Evolutionary conservation across 2,329 filamentous ascomycete genomes (phyloP).

Genomic region (Ophiostoma ips): DNA sequence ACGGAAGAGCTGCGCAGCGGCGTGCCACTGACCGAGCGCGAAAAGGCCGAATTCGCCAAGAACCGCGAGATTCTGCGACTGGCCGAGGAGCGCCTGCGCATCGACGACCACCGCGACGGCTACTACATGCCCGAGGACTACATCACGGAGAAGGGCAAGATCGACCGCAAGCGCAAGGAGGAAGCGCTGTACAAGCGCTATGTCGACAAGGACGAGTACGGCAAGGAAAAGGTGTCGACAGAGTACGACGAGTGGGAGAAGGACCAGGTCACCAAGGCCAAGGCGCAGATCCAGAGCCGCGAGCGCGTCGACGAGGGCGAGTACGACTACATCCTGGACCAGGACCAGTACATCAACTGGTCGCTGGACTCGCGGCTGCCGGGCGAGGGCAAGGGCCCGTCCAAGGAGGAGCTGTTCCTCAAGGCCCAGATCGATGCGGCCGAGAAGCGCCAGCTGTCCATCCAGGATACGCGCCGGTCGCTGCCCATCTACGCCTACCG

Average conservation of each 20-base stretch:
- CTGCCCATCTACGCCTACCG: constrained; percentile 82
- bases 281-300: constrained; percentile 63
- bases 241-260: constrained; percentile 95
- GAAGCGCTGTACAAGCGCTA: constrained; percentile 84
- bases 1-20: constrained; percentile 67
- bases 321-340: constrained; percentile 89
- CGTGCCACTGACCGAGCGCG: constrained; percentile 56
- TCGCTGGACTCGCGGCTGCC: constrained; percentile 59
- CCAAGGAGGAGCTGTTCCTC: constrained; percentile 64
- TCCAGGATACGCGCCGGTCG: constrained; percentile 82
- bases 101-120: constrained; percentile 85
- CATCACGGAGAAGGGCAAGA: constrained; percentile 83
- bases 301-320: constrained; percentile 67
- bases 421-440: constrained; percentile 75
- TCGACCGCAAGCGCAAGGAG: constrained; percentile 75
- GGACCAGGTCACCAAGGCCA: constrained; percentile 78
- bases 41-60: constrained; percentile 77
- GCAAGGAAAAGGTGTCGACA: constrained; percentile 77
- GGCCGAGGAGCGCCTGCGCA: constrained; percentile 70
- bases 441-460: constrained; percentile 74
- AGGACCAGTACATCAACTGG: constrained; percentile 77
- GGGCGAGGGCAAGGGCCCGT: constrained; percentile 44
- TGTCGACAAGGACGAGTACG: constrained; percentile 73
- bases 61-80: constrained; percentile 72
- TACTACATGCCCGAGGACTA: constrained; percentile 92